phyloP scores from a whole-genome alignment of 2,329 filamentous ascomycete genomes.

The Alternaria conjuncta region DNA sequence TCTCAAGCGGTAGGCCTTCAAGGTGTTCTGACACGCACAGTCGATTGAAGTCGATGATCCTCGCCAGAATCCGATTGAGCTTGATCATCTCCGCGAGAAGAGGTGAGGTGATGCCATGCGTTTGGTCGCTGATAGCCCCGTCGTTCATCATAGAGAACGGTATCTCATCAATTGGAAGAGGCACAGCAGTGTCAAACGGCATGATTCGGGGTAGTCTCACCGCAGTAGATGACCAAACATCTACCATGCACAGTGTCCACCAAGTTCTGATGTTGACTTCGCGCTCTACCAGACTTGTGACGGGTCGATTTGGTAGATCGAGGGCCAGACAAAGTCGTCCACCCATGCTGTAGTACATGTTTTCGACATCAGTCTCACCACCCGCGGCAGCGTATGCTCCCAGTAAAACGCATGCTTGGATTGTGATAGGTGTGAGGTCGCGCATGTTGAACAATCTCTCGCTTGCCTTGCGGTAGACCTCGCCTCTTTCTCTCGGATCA shows the following conservation, averaged over 20 bases:
- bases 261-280: constrained; percentile 34
- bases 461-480: constrained; percentile 22
- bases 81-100: constrained; percentile 35
- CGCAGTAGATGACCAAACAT: constrained; percentile 34
- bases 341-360: constrained; percentile 30
- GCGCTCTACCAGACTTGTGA: constrained; percentile 26
- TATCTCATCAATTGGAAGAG: constrained; percentile 31
- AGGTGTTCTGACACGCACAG: constrained; percentile 31
- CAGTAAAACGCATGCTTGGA: constrained; percentile 28
- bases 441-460: constrained; percentile 28
- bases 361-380: constrained; percentile 32
- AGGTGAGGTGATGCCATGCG: constrained; percentile 19
- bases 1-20: constrained; percentile 21
- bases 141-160: constrained; percentile 27
- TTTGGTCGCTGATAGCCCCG: constrained; percentile 13
- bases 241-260: constrained; percentile 35
- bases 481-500: constrained; percentile 25
- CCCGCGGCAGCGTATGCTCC: constrained; percentile 32
- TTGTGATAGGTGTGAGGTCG: constrained; percentile 20
- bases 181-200: constrained; percentile 25
- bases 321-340: constrained; percentile 31
- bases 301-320: constrained; percentile 27
- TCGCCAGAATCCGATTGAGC: constrained; percentile 27
- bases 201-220: constrained; percentile 30
- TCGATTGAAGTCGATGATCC: constrained; percentile 33